These are phyloP conservation scores for Cyberlindnera veronae DNA, from an alignment of 805 yeast genomes.

Conservation along the genomic window DNA sequence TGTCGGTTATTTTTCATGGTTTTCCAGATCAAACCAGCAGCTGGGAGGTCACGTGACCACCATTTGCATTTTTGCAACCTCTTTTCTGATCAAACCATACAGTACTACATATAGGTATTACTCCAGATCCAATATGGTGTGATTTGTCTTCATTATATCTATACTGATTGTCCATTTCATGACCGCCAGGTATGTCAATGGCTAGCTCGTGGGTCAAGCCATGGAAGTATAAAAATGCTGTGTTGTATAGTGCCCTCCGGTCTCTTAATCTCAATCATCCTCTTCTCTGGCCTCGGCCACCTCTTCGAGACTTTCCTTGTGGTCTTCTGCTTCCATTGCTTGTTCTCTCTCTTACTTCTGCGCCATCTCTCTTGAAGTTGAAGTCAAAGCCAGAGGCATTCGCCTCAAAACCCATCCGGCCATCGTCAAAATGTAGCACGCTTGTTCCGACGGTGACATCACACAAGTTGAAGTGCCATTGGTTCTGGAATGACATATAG, in stretches of 20 bases:
- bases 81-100: too few species aligned
- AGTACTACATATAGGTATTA: too few species aligned
- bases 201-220: too few species aligned
- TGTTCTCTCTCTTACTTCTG: conserved; percentile 22
- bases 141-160: too few species aligned
- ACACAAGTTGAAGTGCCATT: conserved; percentile 76
- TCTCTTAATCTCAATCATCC: not conserved
- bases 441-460: conserved; percentile 54
- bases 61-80: too few species aligned
- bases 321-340: conserved; percentile 19
- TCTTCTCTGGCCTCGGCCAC: conserved; percentile 19
- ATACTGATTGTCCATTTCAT: too few species aligned
- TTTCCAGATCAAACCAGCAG: too few species aligned
- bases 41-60: too few species aligned
- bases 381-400: conserved; percentile 63
- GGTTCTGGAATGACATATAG: conserved; percentile 61
- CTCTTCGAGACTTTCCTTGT: conserved; percentile 22
- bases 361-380: conserved; percentile 37
- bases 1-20: too few species aligned
- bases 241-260: not conserved
- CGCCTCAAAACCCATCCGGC: conserved; percentile 50
- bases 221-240: not conserved
- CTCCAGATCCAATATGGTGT: too few species aligned
- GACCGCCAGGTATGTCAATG: too few species aligned
- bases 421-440: conserved; percentile 40